phyloP scores from a whole-genome alignment of 2,329 filamentous ascomycete genomes.

The Phyllosticta citribraziliensis region DNA sequence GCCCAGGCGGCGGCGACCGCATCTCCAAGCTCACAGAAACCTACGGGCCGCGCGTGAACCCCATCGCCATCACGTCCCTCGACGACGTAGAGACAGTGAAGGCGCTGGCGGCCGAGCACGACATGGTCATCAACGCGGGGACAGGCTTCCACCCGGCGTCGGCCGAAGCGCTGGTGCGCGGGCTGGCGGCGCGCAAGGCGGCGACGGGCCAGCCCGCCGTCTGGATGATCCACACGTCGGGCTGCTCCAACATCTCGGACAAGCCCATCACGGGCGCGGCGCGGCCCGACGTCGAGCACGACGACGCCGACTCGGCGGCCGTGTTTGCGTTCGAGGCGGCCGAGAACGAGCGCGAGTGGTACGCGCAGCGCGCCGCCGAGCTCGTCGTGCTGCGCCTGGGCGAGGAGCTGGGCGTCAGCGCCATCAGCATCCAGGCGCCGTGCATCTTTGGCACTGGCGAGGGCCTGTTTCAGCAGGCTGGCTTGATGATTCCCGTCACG shows the following conservation, averaged over 20 bases:
- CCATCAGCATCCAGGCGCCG: not conserved
- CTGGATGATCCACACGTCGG: conserved; percentile 15
- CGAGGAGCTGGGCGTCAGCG: not conserved
- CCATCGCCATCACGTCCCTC: not conserved
- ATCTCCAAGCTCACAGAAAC: not conserved
- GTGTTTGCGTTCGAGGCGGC: conserved; percentile 13
- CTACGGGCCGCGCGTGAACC: not conserved
- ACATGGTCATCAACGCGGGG: conserved; percentile 15
- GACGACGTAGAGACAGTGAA: conserved; percentile 12
- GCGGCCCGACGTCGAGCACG: conserved; percentile 13
- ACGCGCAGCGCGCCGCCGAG: conserved; percentile 14
- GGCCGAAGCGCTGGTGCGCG: conserved; percentile 14
- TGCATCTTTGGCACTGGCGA: conserved; percentile 15
- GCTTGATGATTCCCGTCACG: conserved; percentile 13
- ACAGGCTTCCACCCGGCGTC: conserved; percentile 13
- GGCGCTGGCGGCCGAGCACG: conserved; percentile 13
- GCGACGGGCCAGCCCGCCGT: conserved; percentile 6
- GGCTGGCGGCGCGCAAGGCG: conserved; percentile 12
- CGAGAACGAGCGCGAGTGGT: conserved; percentile 10
- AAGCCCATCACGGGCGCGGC: conserved; percentile 8
- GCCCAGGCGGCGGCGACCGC: not conserved
- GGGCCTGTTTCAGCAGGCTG: conserved; percentile 14
- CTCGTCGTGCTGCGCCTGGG: conserved; percentile 5
- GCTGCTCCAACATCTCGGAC: conserved; percentile 14
- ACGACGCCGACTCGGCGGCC: conserved; percentile 9